phyloP scores from a whole-genome alignment of 1,284 basidiomycete genomes.

The Pterula multifida region DNA sequence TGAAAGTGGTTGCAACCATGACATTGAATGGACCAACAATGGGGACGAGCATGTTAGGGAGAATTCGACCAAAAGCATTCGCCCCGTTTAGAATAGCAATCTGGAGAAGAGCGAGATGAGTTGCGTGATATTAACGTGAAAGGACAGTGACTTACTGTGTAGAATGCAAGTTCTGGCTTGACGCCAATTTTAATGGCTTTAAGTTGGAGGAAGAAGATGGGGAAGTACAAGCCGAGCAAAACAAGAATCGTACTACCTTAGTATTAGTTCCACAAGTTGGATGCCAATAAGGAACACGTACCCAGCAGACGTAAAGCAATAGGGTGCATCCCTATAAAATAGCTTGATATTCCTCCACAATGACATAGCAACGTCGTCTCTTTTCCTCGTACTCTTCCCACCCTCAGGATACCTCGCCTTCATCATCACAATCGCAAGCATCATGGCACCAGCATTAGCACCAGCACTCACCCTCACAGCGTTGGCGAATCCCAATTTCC shows the following conservation, averaged over 20 bases:
- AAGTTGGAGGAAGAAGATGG: constrained; percentile 20
- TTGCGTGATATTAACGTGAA: no score
- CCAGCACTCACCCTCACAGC: constrained; percentile 18
- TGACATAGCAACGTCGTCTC: not conserved
- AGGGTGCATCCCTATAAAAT: constrained; percentile 13
- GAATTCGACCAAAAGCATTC: constrained; percentile 16
- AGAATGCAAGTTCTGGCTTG: constrained; percentile 16
- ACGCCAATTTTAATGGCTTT: constrained; percentile 16
- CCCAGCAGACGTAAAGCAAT: constrained; percentile 14
- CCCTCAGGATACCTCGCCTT: constrained; percentile 12
- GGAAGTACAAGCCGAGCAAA: constrained; percentile 17
- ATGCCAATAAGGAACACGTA: no score
- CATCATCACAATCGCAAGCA: constrained; percentile 17
- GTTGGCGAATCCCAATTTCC: constrained; percentile 10
- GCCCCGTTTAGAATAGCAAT: constrained; percentile 18
- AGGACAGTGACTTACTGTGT: constrained; percentile 12
- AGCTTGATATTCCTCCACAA: constrained; percentile 5
- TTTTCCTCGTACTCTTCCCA: not conserved
- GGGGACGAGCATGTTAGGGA: constrained; percentile 14
- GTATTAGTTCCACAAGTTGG: no score
- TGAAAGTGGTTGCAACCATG: constrained; percentile 11
- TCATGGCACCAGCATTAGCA: constrained; percentile 14
- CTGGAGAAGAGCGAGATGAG: constrained; percentile 8
- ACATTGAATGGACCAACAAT: constrained; percentile 12
- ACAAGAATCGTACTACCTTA: constrained; percentile 15